These are phyloP conservation scores for Phaseolus coccineus DNA, from an alignment of 331 rosid species.

Conservation along the genomic window DNA sequence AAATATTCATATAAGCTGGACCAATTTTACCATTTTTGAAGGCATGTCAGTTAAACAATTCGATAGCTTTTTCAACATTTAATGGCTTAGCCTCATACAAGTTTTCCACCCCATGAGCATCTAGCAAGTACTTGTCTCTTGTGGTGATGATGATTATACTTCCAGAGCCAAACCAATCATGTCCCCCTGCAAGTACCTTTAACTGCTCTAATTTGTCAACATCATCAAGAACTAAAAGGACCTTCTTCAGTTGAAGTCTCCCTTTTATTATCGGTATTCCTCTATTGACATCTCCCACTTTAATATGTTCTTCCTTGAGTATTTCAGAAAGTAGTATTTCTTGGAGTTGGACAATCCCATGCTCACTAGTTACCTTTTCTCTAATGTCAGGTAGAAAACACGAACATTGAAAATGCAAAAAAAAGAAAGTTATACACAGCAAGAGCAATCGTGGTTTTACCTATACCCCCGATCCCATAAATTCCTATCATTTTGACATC, in stretches of 20 bases:
- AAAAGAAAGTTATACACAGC: too few relatives aligned
- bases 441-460: not conserved
- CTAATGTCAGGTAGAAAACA: too few relatives aligned
- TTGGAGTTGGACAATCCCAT: slow-evolving; percentile 8
- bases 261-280: slow-evolving; percentile 20
- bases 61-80: not conserved
- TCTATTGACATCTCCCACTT: slow-evolving; percentile 10
- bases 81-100: not conserved
- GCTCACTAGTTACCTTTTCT: not conserved
- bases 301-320: not conserved
- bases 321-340: slow-evolving; percentile 11
- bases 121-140: slow-evolving; percentile 27
- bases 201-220: too few relatives aligned
- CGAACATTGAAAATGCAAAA: too few relatives aligned
- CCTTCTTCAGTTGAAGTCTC: not conserved
- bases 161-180: too few relatives aligned
- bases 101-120: not conserved
- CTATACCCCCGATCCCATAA: not conserved
- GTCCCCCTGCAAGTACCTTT: too few relatives aligned
- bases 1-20: not conserved
- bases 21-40: not conserved
- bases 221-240: not conserved
- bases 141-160: slow-evolving; percentile 21
- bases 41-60: slow-evolving; percentile 20
- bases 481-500: not conserved